Evolutionary conservation across 345 rosid genomes (phyloP), one percentile per base, ranked within the genome.

Genomic region (Isatis tinctoria): DNA sequence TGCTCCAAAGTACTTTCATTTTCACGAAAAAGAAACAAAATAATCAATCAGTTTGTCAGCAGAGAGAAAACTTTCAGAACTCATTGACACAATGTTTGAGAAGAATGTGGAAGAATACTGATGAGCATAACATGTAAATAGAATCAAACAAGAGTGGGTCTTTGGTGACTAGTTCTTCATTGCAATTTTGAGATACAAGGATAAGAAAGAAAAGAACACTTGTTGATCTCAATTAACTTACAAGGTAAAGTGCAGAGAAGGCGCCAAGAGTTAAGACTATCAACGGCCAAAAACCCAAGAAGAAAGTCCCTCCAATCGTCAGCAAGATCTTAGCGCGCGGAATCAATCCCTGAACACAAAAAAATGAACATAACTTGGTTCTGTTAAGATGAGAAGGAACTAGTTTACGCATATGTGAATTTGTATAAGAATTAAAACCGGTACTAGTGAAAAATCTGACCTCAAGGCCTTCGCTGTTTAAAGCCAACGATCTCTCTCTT

Each of bases 401-500:
- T 11, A 47, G 4, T 2, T 9, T 2, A 54, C 14, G 37, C 37
- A 36, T 16, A 41, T 2, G 16, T 22, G 18, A 47, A 12, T 1
- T 7, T 8, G 13, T 3, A 14, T 22, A 49, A 10, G n/a, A 30
- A 35, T 9, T 51, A 4, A 10, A 40, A 14, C 1, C 1, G 16
- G 66, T 10, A 26, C 16, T 43, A 14, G 58, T 73, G 28, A 26
- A 8, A 51, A 51, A 62, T 35, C 57, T 56, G 80, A 95, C 99
- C 97, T 92, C 96, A 74, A 95, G 92, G 71, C 99, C 99, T 87
- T 95, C 99, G 44, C 99, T 95, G 82, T 92, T 90, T 78, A 95
- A 81, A 11, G 91, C 86, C 88, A 92, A 81, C 14, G 98, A 95
- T 11, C 65, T 80, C 79, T 95, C 92, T 82, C 97, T 87, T 71